Evolutionary conservation across 306 rosid species (phyloP).

Genomic region (Myrica gale): DNA sequence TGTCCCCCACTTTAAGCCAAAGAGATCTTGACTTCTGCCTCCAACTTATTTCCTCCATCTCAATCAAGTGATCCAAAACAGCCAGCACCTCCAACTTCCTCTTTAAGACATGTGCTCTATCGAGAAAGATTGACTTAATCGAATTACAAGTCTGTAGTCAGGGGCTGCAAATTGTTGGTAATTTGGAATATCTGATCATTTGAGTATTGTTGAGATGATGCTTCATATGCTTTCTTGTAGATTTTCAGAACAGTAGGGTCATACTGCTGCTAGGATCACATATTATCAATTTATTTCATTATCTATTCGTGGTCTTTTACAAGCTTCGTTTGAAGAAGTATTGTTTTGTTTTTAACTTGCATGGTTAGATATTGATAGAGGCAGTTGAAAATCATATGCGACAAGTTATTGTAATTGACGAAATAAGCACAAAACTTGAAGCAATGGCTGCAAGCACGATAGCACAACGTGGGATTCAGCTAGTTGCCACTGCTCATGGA

Average conservation of each 20-base stretch:
- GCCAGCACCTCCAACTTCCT: too few species aligned
- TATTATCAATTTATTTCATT: background rate
- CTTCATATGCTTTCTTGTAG: background rate
- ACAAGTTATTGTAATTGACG: conserved; percentile 93
- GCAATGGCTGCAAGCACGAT: conserved; percentile 98
- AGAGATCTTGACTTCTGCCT: too few species aligned
- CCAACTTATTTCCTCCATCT: too few species aligned
- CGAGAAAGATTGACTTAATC: background rate
- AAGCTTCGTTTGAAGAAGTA: background rate
- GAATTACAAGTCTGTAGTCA: too few species aligned
- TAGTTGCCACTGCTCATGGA: conserved; percentile 99
- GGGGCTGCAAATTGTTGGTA: background rate
- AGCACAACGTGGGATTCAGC: conserved; percentile 96
- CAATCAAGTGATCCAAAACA: too few species aligned
- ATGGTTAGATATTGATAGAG: conserved; percentile 76
- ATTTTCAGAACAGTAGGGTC: background rate
- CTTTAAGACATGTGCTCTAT: background rate
- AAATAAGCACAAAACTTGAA: conserved; percentile 97
- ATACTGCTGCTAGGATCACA: background rate
- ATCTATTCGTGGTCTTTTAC: conserved; percentile 3
- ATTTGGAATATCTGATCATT: background rate
- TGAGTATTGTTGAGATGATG: conserved; percentile 10
- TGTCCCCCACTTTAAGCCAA: too few species aligned
- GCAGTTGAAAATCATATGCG: conserved; percentile 99
- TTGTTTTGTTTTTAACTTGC: background rate